Evolutionary conservation across 306 rosid genomes (phyloP), one percentile per base, ranked within the genome.

Genomic region (Vicia sativa): DNA sequence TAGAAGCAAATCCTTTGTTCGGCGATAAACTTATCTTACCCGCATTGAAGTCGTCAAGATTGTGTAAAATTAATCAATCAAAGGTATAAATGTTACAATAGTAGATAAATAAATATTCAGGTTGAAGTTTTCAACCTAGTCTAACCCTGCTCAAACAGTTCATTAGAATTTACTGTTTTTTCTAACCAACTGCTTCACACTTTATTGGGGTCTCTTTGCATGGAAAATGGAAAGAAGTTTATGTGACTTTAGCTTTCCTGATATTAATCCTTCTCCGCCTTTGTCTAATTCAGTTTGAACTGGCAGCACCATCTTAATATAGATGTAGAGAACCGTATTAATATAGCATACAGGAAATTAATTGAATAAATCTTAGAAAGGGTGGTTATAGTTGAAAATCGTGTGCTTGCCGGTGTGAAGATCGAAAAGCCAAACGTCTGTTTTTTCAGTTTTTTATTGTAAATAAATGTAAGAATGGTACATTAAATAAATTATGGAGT

Each of bases 1-100:
- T 91, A 11, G 91, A 88, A 79, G 90, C 93, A 73, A 89, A 91
- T 67, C 97, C 95, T 26, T 91, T 85, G 46, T 82, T 91, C 52
- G 91, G 89, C 5, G 95, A 89, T 59, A 91, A 91, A 76, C 90
- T 88, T 73, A 45, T 73, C 53, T 91, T 91, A 75, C 97, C 97
- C 0, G 68, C 77, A 16, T 75, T 89, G 41, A 80, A 81, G 82
- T 74, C 91, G 4, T 87, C 95, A 66, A 87, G 97, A 80, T 74
- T 91, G 79, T 79, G 89, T n/a, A 39, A 89, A 90, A 3, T 79
- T 91, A 29, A 89, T 91, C 78, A 91, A 91, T 72, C 97, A 91
- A 71, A 91, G 97, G 97, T 91, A 48, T 53, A 77, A 26, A 56
- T 70, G 68, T 46, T 63, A 58, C 28, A 50, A 29, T 70, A 64